Evolutionary conservation across 2,329 filamentous ascomycete species (phyloP).

Genomic region (Colletotrichum horii): DNA sequence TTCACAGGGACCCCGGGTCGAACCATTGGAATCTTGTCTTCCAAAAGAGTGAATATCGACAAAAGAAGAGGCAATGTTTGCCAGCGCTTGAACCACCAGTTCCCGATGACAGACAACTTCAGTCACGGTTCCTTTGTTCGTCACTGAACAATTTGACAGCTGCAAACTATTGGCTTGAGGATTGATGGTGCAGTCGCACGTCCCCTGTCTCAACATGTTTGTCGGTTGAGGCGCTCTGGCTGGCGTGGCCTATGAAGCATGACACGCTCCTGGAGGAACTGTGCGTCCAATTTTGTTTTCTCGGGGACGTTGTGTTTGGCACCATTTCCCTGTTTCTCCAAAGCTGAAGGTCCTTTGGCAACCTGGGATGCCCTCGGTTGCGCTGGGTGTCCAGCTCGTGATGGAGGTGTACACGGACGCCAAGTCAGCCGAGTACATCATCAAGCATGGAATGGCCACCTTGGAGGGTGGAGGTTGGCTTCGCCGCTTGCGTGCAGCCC

Average conservation of each 20-base stretch:
- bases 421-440: conserved; percentile 12
- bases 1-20: neutral
- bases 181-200: neutral
- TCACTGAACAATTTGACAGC: conserved; percentile 1
- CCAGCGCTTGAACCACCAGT: neutral
- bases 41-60: neutral
- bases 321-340: neutral
- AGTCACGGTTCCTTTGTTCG: neutral
- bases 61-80: neutral
- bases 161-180: neutral
- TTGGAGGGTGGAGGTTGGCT: neutral
- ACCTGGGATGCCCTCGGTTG: conserved; percentile 7
- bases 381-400: neutral
- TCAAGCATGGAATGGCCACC: neutral
- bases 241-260: neutral
- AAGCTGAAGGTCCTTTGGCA: neutral
- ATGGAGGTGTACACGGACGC: conserved; percentile 12
- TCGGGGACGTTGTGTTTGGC: neutral
- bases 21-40: neutral
- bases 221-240: conserved; percentile 3
- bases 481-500: conserved; percentile 12
- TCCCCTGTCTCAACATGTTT: conserved; percentile 1
- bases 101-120: neutral
- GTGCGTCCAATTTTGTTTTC: neutral
- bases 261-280: neutral